Percentiles rank a stretch among this genome's conserved stretches.
Conservation (phyloP, 805 yeast species). For the Wickerhamiella domercqiae region DNA sequence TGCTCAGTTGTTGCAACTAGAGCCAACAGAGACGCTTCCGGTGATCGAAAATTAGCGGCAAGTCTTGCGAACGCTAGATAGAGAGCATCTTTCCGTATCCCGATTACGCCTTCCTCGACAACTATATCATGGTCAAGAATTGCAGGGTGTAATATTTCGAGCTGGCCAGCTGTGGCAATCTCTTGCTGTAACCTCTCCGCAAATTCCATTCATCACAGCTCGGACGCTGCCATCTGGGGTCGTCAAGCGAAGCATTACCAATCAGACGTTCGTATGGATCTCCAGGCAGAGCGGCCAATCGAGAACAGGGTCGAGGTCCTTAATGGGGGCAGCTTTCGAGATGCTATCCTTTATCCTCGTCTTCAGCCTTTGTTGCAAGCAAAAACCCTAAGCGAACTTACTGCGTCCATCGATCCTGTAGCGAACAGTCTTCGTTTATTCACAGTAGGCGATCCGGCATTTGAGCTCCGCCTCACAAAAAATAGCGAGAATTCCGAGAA, state of each 20-base stretch:
- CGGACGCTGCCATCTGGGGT: no score
- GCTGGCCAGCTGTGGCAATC: neutral
- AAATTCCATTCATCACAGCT: slow-evolving; percentile 5
- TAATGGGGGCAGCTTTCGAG: slow-evolving; percentile 18
- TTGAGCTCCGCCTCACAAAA: slow-evolving; percentile 4
- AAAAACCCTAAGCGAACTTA: slow-evolving; percentile 14
- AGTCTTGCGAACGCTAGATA: slow-evolving; percentile 9
- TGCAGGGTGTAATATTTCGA: slow-evolving; percentile 10
- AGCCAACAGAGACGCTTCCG: slow-evolving; percentile 13
- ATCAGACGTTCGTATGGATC: slow-evolving; percentile 9
- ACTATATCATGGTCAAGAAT: neutral
- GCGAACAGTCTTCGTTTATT: slow-evolving; percentile 13
- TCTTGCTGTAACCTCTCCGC: slow-evolving; percentile 3
- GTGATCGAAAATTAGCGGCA: slow-evolving; percentile 2
- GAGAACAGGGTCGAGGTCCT: slow-evolving; percentile 19
- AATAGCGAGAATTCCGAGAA: neutral
- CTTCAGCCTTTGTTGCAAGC: slow-evolving; percentile 18
- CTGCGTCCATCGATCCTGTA: slow-evolving; percentile 16
- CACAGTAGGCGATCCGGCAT: slow-evolving; percentile 11
- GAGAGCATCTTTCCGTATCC: slow-evolving; percentile 14
- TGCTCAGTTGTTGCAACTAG: slow-evolving; percentile 23
- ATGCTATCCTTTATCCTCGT: slow-evolving; percentile 18
- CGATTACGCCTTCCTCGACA: slow-evolving; percentile 16
- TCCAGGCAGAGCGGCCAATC: slow-evolving; percentile 19
- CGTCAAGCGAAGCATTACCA: no score